Conservation (phyloP, 306 rosid species). For the Quercus mongolica region DNA sequence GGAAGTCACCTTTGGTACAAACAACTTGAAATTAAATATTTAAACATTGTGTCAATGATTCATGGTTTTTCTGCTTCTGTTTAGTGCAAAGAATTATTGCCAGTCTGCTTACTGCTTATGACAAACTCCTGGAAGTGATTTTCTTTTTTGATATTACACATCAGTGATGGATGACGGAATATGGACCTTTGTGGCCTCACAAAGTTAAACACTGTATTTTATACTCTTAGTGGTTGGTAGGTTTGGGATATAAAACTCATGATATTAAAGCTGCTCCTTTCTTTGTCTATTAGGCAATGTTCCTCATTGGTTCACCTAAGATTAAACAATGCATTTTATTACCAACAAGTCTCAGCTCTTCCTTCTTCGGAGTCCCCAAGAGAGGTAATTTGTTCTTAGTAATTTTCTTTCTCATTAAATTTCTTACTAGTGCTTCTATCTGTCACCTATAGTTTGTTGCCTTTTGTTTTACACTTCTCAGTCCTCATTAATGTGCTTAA, state of each 20-base stretch:
- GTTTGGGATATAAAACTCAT: background rate
- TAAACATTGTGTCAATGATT: background rate
- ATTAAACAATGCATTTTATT: background rate
- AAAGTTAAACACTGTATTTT: no score
- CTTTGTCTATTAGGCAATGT: background rate
- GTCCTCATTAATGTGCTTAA: no score
- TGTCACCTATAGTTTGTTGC: no score
- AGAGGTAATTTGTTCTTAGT: no score
- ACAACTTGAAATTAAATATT: background rate
- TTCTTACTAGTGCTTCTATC: no score
- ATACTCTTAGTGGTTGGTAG: background rate
- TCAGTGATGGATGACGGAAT: background rate
- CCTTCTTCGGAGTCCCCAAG: background rate
- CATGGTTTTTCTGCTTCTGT: background rate
- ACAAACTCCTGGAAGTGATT: background rate
- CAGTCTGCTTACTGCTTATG: background rate
- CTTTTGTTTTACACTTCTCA: no score
- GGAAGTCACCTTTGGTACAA: no score
- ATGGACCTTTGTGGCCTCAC: background rate
- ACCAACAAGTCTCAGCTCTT: background rate
- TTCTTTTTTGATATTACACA: background rate
- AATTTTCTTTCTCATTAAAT: no score
- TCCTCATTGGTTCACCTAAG: background rate
- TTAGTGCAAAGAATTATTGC: background rate
- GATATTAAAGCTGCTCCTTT: background rate